These are phyloP conservation scores for Sonneratia alba DNA, from an alignment of 345 rosid species.

Conservation along the genomic window DNA sequence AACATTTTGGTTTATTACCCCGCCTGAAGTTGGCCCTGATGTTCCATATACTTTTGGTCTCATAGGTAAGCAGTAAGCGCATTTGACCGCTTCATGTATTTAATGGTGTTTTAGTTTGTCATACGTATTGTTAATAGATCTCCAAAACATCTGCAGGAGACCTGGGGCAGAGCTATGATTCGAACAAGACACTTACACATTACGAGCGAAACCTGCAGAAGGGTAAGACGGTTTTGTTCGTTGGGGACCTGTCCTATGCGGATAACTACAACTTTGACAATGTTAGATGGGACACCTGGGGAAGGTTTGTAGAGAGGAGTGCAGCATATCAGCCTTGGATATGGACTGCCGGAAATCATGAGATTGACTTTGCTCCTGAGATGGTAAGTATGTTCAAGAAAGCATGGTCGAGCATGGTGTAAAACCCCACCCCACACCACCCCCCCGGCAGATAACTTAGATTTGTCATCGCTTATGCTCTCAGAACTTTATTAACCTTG, in stretches of 20 bases:
- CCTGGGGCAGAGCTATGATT: slow-evolving; percentile 87
- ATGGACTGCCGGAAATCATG: slow-evolving; percentile 90
- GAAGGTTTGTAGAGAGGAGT: slow-evolving; percentile 75
- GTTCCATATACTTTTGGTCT: slow-evolving; percentile 39
- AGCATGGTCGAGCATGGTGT: neutral
- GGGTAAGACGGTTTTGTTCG: slow-evolving; percentile 58
- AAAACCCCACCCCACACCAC: no score
- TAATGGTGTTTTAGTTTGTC: no score
- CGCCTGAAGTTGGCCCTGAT: slow-evolving; percentile 57
- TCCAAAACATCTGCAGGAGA: slow-evolving; percentile 48
- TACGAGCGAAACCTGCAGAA: slow-evolving; percentile 57
- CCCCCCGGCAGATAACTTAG: no score
- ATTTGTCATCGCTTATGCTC: no score
- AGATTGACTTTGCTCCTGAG: slow-evolving; percentile 67
- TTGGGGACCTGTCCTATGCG: slow-evolving; percentile 87
- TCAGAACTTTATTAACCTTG: neutral
- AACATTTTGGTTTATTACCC: slow-evolving; percentile 59
- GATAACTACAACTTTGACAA: slow-evolving; percentile 66
- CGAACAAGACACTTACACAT: slow-evolving; percentile 69
- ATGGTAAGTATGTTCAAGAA: slow-evolving; percentile 28
- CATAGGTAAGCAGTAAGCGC: slow-evolving; percentile 22
- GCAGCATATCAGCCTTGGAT: slow-evolving; percentile 95
- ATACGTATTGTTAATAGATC: no score
- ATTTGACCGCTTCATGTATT: neutral
- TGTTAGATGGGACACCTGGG: slow-evolving; percentile 88